These are phyloP conservation scores for Neonectria hederae DNA, from an alignment of 2,329 filamentous ascomycete species.

Conservation along the genomic window DNA sequence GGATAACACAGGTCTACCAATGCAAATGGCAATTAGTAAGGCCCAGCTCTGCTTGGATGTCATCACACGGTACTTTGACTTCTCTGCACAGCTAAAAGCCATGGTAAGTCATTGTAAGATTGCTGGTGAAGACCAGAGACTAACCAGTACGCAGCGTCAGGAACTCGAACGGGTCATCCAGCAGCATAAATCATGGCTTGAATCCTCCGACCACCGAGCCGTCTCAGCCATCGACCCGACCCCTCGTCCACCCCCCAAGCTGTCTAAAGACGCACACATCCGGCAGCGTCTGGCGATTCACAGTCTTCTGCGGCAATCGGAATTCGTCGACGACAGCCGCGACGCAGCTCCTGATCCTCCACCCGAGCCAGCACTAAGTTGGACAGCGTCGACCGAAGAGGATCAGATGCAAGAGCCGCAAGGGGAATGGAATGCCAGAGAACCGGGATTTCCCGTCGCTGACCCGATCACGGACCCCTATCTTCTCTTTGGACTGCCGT, in stretches of 20 bases:
- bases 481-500: slow-evolving; percentile 36
- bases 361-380: slow-evolving; percentile 31
- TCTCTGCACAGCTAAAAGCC: slow-evolving; percentile 40
- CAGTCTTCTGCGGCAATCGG: slow-evolving; percentile 51
- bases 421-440: slow-evolving; percentile 23
- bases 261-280: slow-evolving; percentile 38
- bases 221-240: slow-evolving; percentile 26
- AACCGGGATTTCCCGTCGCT: slow-evolving; percentile 17
- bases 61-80: slow-evolving; percentile 41
- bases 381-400: slow-evolving; percentile 38
- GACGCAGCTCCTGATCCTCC: slow-evolving; percentile 41
- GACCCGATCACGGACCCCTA: slow-evolving; percentile 32
- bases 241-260: slow-evolving; percentile 22
- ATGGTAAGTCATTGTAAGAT: slow-evolving; percentile 24
- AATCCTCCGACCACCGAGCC: slow-evolving; percentile 32
- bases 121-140: not conserved
- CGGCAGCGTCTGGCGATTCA: slow-evolving; percentile 50
- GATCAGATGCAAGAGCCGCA: slow-evolving; percentile 26
- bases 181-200: slow-evolving; percentile 38
- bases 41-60: slow-evolving; percentile 39
- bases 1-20: slow-evolving; percentile 38
- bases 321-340: slow-evolving; percentile 52
- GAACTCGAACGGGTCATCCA: slow-evolving; percentile 42
- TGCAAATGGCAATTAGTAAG: slow-evolving; percentile 42
- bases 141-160: slow-evolving; percentile 28